phyloP scores from a whole-genome alignment of 2,329 filamentous ascomycete species.

The Pseudopyricularia cyperi region DNA sequence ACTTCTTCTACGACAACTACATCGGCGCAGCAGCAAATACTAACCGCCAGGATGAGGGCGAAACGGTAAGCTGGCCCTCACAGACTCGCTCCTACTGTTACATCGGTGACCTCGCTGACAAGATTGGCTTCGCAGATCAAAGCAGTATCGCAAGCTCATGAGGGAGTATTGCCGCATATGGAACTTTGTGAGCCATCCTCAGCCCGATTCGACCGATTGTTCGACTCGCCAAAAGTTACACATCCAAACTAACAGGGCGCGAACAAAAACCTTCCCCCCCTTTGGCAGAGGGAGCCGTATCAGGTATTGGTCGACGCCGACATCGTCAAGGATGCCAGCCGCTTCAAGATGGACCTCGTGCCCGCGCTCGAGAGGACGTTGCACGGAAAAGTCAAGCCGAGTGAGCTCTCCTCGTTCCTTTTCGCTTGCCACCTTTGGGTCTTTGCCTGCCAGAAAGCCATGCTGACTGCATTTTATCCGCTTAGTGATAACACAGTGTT shows the following conservation, averaged over 20 bases:
- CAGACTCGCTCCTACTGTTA: not conserved
- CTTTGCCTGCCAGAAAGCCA: not conserved
- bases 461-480: too few relatives aligned
- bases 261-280: too few relatives aligned
- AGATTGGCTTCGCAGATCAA: not conserved
- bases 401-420: conserved; percentile 42
- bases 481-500: conserved; percentile 11
- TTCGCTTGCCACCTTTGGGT: not conserved
- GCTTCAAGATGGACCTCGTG: conserved; percentile 82
- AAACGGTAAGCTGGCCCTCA: not conserved
- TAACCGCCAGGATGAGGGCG: not conserved
- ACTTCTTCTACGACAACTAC: not conserved
- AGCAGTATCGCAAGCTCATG: conserved; percentile 4
- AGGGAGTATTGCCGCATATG: conserved; percentile 2
- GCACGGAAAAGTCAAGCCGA: conserved; percentile 74
- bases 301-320: conserved; percentile 56
- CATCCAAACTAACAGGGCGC: not conserved
- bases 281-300: conserved; percentile 1
- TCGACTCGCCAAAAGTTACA: conserved; percentile 11
- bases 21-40: not conserved
- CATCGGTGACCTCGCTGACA: not conserved
- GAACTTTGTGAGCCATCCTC: conserved; percentile 1
- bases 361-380: conserved; percentile 67
- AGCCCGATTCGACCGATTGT: not conserved
- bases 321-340: conserved; percentile 68